These are phyloP conservation scores for Thelonectria discophora DNA, from an alignment of 2,329 filamentous ascomycete genomes.

Conservation along the genomic window DNA sequence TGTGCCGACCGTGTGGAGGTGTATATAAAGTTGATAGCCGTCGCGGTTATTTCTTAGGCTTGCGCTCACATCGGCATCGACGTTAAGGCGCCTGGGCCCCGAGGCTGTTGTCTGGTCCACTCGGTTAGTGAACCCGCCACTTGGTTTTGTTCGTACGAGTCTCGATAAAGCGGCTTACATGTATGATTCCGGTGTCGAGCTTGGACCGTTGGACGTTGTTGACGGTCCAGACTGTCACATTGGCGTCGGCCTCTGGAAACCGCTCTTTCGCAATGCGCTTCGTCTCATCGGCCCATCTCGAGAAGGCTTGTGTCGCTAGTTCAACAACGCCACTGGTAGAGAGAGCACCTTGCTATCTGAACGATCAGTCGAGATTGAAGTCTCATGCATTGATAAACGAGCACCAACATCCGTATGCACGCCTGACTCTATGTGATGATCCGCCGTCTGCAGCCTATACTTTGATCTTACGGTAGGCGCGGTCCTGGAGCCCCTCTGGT, in stretches of 20 bases:
- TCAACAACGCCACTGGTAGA: slow-evolving; percentile 5
- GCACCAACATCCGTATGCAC: slow-evolving; percentile 6
- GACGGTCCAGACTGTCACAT: neutral
- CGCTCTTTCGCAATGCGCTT: neutral
- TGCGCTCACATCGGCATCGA: slow-evolving; percentile 33
- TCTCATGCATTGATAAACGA: neutral
- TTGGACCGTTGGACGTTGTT: neutral
- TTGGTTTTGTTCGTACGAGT: neutral
- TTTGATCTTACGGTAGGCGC: slow-evolving; percentile 9
- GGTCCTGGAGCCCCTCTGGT: neutral
- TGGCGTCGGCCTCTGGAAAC: slow-evolving; percentile 1
- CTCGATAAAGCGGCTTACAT: slow-evolving; percentile 28
- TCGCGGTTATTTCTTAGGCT: neutral
- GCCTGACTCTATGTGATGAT: slow-evolving; percentile 13
- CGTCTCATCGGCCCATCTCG: slow-evolving; percentile 6
- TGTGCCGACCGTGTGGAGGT: slow-evolving; percentile 39
- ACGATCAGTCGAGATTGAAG: neutral
- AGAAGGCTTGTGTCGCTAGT: slow-evolving; percentile 4
- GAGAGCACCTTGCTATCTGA: slow-evolving; percentile 9
- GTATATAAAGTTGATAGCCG: slow-evolving; percentile 21
- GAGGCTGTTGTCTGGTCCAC: slow-evolving; percentile 37
- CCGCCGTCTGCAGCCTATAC: slow-evolving; percentile 28
- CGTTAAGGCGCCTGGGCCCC: slow-evolving; percentile 34
- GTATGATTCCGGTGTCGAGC: slow-evolving; percentile 24
- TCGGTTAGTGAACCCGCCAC: neutral